phyloP scores from a whole-genome alignment of 1,284 basidiomycete genomes.

The Paramarasmius palmivorus region DNA sequence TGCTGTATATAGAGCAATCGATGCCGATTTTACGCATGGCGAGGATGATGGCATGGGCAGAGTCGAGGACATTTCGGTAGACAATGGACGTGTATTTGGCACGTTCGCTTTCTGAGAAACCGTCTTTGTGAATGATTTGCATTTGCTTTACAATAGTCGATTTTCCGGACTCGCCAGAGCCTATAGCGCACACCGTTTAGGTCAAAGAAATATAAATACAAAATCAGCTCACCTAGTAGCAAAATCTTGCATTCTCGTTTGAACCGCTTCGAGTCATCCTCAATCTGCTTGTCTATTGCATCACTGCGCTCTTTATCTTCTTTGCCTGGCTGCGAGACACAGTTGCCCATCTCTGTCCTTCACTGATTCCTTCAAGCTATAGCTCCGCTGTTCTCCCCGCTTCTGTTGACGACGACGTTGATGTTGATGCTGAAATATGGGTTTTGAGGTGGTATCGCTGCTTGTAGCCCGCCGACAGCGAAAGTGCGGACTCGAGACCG shows the following conservation, averaged over 20 bases:
- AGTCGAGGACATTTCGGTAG: constrained; percentile 75
- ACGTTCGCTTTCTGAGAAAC: constrained; percentile 74
- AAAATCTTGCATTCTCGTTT: constrained; percentile 10
- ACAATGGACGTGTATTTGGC: constrained; percentile 70
- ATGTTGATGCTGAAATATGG: no score
- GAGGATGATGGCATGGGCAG: constrained; percentile 67
- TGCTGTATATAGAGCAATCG: constrained; percentile 66
- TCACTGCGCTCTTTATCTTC: constrained; percentile 11
- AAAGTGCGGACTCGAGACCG: no score
- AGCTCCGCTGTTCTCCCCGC: no score
- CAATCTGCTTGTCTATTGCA: constrained; percentile 9
- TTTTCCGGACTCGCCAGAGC: constrained; percentile 66
- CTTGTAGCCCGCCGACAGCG: no score
- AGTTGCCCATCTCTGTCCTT: constrained; percentile 10
- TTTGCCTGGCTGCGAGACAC: constrained; percentile 9
- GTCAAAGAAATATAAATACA: not conserved
- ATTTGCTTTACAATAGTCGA: constrained; percentile 90
- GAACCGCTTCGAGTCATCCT: constrained; percentile 9
- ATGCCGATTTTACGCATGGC: constrained; percentile 78
- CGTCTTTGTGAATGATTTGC: constrained; percentile 91
- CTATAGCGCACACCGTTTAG: constrained; percentile 14
- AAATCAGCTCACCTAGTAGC: constrained; percentile 4
- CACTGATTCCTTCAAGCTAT: no score
- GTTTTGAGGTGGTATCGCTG: no score
- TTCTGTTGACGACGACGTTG: no score